A percentile compares a stretch with the other conserved stretches of the same genome.
phyloP scores from a whole-genome alignment of 257 asterid genomes.

The Forsythia viridissima region DNA sequence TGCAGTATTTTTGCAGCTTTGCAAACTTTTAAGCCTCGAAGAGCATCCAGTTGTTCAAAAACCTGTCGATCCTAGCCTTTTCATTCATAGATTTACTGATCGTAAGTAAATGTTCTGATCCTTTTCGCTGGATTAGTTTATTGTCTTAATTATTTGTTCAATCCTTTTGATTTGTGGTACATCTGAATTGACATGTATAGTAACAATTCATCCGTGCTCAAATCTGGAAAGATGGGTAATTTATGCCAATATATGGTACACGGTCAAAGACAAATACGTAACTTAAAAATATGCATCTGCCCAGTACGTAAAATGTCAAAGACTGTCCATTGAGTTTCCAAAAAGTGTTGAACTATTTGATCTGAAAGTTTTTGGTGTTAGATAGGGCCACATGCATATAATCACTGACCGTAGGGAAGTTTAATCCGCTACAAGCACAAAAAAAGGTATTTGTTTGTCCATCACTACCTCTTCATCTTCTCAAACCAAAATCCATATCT shows the following conservation, averaged over 20 bases:
- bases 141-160: not conserved
- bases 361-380: not conserved
- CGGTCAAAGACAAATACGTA: not conserved
- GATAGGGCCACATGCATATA: not conserved
- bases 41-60: constrained; percentile 72
- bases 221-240: constrained; percentile 8
- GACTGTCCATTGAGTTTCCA: constrained; percentile 11
- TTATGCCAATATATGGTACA: not conserved
- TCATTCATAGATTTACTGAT: constrained; percentile 74
- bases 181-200: constrained; percentile 5
- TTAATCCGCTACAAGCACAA: too few relatives aligned
- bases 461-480: too few relatives aligned
- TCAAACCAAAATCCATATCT: too few relatives aligned
- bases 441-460: too few relatives aligned
- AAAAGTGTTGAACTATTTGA: constrained; percentile 3
- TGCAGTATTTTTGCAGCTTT: constrained; percentile 83
- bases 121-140: not conserved
- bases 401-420: too few relatives aligned
- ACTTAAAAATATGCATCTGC: constrained; percentile 2
- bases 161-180: not conserved
- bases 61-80: constrained; percentile 93
- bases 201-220: constrained; percentile 8
- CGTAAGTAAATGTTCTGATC: constrained; percentile 46
- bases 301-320: not conserved
- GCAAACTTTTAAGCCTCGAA: constrained; percentile 71